Base-by-base conservation (phyloP, 495 filamentous ascomycete species). In the Xylaria sp. region DNA sequence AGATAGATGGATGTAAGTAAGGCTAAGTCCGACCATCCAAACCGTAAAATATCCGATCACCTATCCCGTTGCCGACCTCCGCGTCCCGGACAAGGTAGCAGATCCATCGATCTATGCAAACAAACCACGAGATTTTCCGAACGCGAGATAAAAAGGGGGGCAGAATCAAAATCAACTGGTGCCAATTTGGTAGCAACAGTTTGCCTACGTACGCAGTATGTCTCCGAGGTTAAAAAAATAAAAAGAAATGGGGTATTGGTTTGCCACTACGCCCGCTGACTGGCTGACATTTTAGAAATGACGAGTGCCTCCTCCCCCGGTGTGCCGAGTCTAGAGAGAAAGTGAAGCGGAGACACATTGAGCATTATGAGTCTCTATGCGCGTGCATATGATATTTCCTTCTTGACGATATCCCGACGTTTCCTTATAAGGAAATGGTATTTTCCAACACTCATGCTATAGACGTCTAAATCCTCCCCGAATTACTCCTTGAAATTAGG, bases 391-490 rank as follows among this genome's bases (percentile, higher is more conserved):
- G 62, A 52, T 24, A 5, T 17, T 52, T 29, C 17, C 14, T 21
- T 50, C 26, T 12, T 40, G 55, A 58, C 37, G 41, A 46, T 8
- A 26, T 46, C 61, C 61, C n/a, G 14, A n/a, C 11, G 46, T 15
- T 63, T 46, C n/a, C 61, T 5, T 31, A 5, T 48, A n/a, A 44
- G 17, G 37, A 26, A 41, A 61, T 24, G 12, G 37, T 43, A 37
- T 24, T 29, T 61, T 43, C 59, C 59, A 61, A 61, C n/a, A 11
- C 37, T 43, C 15, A 19, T 37, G 44, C 29, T 66, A 66, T 21
- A 52, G 37, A 61, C 59, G 59, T 7, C 57, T 33, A 37, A 37
- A 37, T 59, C n/a, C 57, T 2, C 17, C 2, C 33, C 37, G 26
- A 17, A 17, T 62, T 43, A 26, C 35, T 26, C 37, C 12, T 29